phyloP scores from a whole-genome alignment of 345 rosid genomes.

The Citrus glauca region DNA sequence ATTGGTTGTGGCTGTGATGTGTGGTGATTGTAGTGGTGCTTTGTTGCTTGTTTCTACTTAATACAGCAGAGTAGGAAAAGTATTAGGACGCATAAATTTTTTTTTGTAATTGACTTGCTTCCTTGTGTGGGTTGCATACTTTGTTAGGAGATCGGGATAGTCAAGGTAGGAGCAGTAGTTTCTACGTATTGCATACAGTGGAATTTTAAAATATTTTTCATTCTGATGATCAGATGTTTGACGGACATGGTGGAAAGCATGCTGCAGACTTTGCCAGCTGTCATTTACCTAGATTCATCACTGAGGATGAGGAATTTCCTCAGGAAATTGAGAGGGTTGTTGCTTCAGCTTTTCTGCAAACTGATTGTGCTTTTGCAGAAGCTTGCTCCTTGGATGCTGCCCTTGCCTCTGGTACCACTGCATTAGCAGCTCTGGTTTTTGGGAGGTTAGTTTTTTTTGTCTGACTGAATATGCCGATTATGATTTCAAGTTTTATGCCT shows the following conservation, averaged over 20 bases:
- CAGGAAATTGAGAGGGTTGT: conserved; percentile 57
- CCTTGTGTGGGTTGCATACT: neutral
- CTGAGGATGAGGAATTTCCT: conserved; percentile 68
- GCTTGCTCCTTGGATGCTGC: conserved; percentile 61
- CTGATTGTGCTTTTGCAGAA: conserved; percentile 75
- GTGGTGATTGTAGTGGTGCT: neutral
- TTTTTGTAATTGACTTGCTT: neutral
- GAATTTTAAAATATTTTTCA: neutral
- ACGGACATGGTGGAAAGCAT: conserved; percentile 93
- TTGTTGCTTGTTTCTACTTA: neutral
- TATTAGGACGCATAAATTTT: too few species aligned
- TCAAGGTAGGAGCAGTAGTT: neutral
- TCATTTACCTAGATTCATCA: conserved; percentile 67
- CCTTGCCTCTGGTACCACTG: conserved; percentile 90
- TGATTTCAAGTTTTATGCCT: neutral
- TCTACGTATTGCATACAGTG: neutral
- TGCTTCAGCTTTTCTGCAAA: conserved; percentile 77
- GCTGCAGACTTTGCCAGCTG: conserved; percentile 79
- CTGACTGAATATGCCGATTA: neutral
- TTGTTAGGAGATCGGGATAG: neutral
- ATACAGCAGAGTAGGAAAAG: neutral
- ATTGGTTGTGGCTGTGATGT: neutral
- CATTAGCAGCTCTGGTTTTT: conserved; percentile 71
- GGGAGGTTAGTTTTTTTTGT: conserved; percentile 56
- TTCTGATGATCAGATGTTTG: conserved; percentile 48